These are phyloP conservation scores for Barnettozyma botsteinii DNA, from an alignment of 805 yeast genomes.

Conservation along the genomic window DNA sequence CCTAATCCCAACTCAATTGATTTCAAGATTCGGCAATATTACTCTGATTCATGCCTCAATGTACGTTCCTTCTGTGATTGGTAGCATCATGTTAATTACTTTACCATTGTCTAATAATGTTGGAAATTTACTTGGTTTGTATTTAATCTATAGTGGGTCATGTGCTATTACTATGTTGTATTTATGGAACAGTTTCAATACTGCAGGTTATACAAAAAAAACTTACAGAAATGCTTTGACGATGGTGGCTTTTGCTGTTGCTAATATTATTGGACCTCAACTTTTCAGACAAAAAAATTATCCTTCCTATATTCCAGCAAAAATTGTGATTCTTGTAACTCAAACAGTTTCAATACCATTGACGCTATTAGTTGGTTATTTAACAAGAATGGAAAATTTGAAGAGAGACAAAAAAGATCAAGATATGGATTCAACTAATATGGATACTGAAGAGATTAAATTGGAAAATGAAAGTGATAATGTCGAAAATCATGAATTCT, in stretches of 20 bases:
- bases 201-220: constrained; percentile 55
- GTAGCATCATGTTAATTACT: constrained; percentile 39
- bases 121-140: constrained; percentile 43
- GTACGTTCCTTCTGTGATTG: constrained; percentile 44
- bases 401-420: constrained; percentile 33
- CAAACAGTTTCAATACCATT: constrained; percentile 40
- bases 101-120: constrained; percentile 30
- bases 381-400: constrained; percentile 42
- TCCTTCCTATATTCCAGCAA: constrained; percentile 53
- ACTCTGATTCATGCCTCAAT: constrained; percentile 32
- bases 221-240: constrained; percentile 44
- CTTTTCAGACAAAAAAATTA: constrained; percentile 42
- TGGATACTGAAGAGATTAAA: not conserved
- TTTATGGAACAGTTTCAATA: constrained; percentile 52
- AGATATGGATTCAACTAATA: too few species aligned
- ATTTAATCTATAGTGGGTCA: constrained; percentile 46
- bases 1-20: constrained; percentile 32
- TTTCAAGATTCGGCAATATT: constrained; percentile 29
- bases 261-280: constrained; percentile 58
- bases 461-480: not conserved
- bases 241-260: constrained; percentile 48
- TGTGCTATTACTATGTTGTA: constrained; percentile 50
- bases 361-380: constrained; percentile 34
- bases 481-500: constrained; percentile 6
- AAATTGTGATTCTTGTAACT: constrained; percentile 47